Evolutionary conservation across 2,329 filamentous ascomycete genomes (phyloP).

Genomic region (Grosmannia serpens): DNA sequence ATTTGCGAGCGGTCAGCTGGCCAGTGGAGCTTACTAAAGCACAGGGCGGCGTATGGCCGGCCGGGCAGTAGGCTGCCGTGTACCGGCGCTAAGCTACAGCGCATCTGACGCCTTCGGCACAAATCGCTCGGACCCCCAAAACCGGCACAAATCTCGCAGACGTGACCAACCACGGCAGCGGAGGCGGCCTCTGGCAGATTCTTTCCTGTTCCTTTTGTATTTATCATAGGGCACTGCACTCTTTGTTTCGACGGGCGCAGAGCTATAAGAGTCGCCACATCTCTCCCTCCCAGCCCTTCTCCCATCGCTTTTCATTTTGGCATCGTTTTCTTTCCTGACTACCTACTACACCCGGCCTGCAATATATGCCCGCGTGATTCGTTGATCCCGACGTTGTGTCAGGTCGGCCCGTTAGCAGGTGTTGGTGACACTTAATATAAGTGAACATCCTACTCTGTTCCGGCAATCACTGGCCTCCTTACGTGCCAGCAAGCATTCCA

Average conservation of each 20-base stretch:
- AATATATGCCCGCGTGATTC: no score
- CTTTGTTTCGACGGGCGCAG: background rate
- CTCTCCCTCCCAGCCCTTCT: background rate
- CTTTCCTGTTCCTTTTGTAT: background rate
- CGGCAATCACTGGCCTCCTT: no score
- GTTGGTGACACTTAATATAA: background rate
- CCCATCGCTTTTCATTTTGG: no score
- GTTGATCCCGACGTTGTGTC: no score
- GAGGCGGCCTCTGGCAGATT: background rate
- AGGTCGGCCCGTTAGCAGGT: no score
- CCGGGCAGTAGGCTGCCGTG: background rate
- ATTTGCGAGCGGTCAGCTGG: background rate
- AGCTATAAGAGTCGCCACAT: background rate
- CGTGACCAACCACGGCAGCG: background rate
- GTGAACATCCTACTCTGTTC: no score
- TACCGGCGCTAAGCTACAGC: background rate
- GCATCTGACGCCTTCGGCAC: background rate
- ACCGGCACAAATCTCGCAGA: constrained; percentile 12
- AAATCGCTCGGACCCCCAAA: background rate
- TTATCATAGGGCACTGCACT: background rate
- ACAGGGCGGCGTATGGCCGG: background rate
- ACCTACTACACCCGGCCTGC: no score
- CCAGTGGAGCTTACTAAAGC: background rate
- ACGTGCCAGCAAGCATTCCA: no score
- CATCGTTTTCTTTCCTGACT: no score